Percentiles rank a stretch among this genome's conserved stretches.
These are phyloP conservation scores for Breynia disticha DNA, from an alignment of 441 rosid genomes.

Conservation along the genomic window DNA sequence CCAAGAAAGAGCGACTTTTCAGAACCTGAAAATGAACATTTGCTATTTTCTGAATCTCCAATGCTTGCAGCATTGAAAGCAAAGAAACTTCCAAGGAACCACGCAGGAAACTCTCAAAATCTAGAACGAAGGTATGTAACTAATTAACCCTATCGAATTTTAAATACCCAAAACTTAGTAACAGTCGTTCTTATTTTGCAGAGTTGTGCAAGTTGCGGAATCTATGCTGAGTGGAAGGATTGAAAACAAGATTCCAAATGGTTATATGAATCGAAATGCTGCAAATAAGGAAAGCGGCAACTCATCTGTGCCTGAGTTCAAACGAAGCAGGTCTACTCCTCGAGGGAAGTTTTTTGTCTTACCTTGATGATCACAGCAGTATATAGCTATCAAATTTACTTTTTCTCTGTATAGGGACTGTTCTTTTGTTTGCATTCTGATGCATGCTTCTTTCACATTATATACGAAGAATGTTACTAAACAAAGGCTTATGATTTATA, in stretches of 20 bases:
- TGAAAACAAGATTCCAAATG: constrained; percentile 39
- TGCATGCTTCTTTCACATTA: no score
- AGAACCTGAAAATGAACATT: constrained; percentile 60
- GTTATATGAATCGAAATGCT: constrained; percentile 17
- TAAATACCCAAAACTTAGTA: no score
- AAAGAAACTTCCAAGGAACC: constrained; percentile 46
- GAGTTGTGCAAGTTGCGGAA: constrained; percentile 32
- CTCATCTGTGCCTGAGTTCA: constrained; percentile 47
- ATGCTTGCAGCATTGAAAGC: constrained; percentile 25
- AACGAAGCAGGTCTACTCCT: constrained; percentile 76
- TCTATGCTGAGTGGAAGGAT: constrained; percentile 26
- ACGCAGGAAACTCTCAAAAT: constrained; percentile 41
- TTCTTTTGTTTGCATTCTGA: neutral
- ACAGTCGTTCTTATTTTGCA: neutral
- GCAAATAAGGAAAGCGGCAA: constrained; percentile 44
- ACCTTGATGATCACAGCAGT: constrained; percentile 31
- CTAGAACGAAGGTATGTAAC: constrained; percentile 49
- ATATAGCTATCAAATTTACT: constrained; percentile 8
- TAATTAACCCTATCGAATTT: neutral
- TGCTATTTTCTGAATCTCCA: constrained; percentile 29
- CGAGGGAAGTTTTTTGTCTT: constrained; percentile 56
- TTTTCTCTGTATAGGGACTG: constrained; percentile 30
- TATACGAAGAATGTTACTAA: neutral
- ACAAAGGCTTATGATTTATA: neutral
- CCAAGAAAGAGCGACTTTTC: constrained; percentile 52